Conservation (phyloP, 352 stramenopile genomes). For the Phytophthora idaei region DNA sequence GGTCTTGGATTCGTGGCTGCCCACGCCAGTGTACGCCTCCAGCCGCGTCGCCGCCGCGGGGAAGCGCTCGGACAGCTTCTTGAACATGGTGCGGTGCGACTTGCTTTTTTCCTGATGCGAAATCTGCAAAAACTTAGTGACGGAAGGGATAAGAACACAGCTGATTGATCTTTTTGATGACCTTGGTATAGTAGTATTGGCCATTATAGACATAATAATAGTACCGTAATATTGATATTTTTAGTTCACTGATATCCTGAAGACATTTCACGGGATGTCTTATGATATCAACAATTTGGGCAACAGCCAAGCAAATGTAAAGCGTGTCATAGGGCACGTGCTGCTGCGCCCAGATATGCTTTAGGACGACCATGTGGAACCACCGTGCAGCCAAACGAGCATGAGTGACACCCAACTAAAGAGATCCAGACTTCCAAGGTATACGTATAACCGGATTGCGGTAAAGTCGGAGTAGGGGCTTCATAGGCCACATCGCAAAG, state of each 20-base stretch:
- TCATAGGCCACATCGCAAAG: no score
- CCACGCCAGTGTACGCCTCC: slow-evolving; percentile 57
- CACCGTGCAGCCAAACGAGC: no score
- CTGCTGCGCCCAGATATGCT: no score
- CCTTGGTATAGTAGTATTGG: not conserved
- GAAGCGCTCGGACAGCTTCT: slow-evolving; percentile 81
- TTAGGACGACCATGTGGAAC: no score
- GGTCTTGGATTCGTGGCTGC: slow-evolving; percentile 8
- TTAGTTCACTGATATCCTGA: no score
- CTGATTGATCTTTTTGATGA: not conserved
- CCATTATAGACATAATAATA: not conserved
- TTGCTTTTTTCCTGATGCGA: not conserved
- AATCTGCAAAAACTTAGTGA: slow-evolving; percentile 7
- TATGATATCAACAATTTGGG: not conserved
- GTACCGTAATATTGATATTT: not conserved
- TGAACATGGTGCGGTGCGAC: slow-evolving; percentile 54
- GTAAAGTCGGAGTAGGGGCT: no score
- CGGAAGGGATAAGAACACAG: not conserved
- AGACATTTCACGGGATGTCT: no score
- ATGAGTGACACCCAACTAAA: no score
- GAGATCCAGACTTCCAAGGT: no score
- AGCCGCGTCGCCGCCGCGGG: slow-evolving; percentile 69
- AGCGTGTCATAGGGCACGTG: no score
- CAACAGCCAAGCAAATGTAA: no score
- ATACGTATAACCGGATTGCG: no score